A percentile compares a stretch with the other conserved stretches of the same genome.
These are phyloP conservation scores for Ochromonas danica DNA, from an alignment of 108 stramenopile species.

Conservation along the genomic window DNA sequence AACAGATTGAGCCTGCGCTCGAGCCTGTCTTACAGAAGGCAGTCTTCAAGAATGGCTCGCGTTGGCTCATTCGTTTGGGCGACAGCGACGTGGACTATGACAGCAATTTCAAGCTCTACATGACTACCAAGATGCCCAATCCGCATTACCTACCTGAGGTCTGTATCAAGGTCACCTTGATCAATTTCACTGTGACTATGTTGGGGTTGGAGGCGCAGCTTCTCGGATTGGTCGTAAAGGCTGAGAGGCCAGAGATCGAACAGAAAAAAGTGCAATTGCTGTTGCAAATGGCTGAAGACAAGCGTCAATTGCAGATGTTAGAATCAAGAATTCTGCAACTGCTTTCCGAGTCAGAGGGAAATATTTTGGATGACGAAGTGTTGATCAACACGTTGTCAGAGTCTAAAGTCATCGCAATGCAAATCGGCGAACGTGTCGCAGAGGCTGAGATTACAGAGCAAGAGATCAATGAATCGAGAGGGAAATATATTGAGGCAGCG, in stretches of 20 bases:
- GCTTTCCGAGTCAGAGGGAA: constrained; percentile 56
- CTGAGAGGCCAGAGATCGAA: constrained; percentile 63
- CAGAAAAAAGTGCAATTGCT: constrained; percentile 56
- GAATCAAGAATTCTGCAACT: constrained; percentile 61
- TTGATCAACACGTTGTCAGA: constrained; percentile 64
- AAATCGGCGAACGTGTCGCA: constrained; percentile 59
- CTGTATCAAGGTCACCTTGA: constrained; percentile 65
- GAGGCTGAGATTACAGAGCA: constrained; percentile 60
- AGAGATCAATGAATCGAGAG: constrained; percentile 57
- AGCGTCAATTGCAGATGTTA: constrained; percentile 57
- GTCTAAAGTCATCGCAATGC: constrained; percentile 56
- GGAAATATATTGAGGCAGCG: constrained; percentile 55
- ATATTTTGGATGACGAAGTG: constrained; percentile 63
- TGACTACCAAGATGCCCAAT: constrained; percentile 67
- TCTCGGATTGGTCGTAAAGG: constrained; percentile 60
- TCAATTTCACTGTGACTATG: constrained; percentile 69
- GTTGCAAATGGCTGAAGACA: constrained; percentile 60
- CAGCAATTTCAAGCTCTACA: constrained; percentile 58
- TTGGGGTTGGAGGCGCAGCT: constrained; percentile 64
- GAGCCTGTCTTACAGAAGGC: constrained; percentile 64
- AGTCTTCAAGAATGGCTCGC: constrained; percentile 60
- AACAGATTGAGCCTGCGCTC: constrained; percentile 60
- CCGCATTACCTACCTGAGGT: constrained; percentile 71
- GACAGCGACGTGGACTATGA: constrained; percentile 66
- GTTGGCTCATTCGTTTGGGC: constrained; percentile 60